Conservation (phyloP, 257 asterid genomes). For the Anisodus tanguticus region DNA sequence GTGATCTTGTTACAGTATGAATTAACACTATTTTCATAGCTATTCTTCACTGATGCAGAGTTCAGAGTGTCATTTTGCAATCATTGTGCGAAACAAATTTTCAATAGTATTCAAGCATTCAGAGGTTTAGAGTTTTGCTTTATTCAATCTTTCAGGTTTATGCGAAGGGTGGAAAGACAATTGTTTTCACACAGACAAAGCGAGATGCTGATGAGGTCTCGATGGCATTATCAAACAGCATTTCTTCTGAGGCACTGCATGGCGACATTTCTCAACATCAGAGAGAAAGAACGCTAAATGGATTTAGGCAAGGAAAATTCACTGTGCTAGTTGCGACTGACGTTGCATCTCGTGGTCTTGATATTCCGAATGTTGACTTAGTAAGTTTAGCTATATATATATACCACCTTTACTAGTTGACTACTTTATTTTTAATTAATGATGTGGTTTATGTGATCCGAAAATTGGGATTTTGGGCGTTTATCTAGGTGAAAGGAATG, state of each 20-base stretch:
- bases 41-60: conserved; percentile 1
- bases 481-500: conserved; percentile 20
- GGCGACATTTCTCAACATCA: conserved; percentile 99
- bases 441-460: background rate
- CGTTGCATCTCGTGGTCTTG: conserved; percentile 96
- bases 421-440: conserved; percentile 1
- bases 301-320: conserved; percentile 89
- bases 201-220: conserved; percentile 99
- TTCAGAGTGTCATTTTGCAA: background rate
- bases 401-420: background rate
- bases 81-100: background rate
- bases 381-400: conserved; percentile 50
- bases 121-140: conserved; percentile 1
- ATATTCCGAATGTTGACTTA: conserved; percentile 91
- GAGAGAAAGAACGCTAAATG: conserved; percentile 90
- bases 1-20: conserved; percentile 80
- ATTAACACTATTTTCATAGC: background rate
- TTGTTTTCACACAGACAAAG: conserved; percentile 90
- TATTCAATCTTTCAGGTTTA: conserved; percentile 57
- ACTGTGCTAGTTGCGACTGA: conserved; percentile 96
- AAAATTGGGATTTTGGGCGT: background rate
- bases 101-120: background rate
- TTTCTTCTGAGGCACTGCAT: conserved; percentile 91
- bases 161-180: conserved; percentile 92
- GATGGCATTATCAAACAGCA: conserved; percentile 65